These are phyloP conservation scores for Cavenderia fasciculata DNA, from an alignment of 78 protist genomes.

Conservation along the genomic window DNA sequence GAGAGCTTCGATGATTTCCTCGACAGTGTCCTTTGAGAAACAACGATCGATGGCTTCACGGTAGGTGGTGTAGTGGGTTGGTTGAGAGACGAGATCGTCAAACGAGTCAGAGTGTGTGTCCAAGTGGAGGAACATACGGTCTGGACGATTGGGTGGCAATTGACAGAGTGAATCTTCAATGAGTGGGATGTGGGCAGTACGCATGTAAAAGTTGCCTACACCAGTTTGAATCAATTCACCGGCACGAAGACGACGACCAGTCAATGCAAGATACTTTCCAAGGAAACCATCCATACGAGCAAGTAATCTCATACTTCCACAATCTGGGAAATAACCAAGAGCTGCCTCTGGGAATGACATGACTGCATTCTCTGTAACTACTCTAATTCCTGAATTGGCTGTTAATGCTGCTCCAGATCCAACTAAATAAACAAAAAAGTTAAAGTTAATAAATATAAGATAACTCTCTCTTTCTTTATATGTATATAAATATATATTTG, in stretches of 20 bases:
- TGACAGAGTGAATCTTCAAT: constrained; percentile 17
- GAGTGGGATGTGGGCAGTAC: neutral
- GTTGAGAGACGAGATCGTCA: neutral
- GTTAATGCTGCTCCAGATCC: constrained; percentile 65
- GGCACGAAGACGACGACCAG: constrained; percentile 66
- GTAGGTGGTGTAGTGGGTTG: constrained; percentile 2
- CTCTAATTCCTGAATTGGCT: constrained; percentile 47
- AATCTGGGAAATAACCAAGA: constrained; percentile 70
- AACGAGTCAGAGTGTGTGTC: neutral
- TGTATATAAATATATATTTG: too few relatives aligned
- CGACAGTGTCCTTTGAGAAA: constrained; percentile 18
- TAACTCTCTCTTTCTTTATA: too few relatives aligned
- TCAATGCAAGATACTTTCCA: constrained; percentile 50
- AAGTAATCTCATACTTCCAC: constrained; percentile 39
- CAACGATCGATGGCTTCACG: constrained; percentile 41
- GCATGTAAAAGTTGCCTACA: constrained; percentile 18
- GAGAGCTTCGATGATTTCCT: constrained; percentile 16
- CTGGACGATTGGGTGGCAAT: neutral
- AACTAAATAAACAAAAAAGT: too few relatives aligned
- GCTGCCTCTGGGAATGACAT: constrained; percentile 44
- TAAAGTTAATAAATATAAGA: too few relatives aligned
- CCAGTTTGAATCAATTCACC: constrained; percentile 35
- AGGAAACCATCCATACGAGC: neutral
- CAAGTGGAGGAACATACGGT: constrained; percentile 18
- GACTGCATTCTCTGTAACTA: constrained; percentile 49